A percentile compares a stretch with the other conserved stretches of the same genome.
phyloP scores from a whole-genome alignment of 2,329 filamentous ascomycete species.

The Phialocephala subalpina region DNA sequence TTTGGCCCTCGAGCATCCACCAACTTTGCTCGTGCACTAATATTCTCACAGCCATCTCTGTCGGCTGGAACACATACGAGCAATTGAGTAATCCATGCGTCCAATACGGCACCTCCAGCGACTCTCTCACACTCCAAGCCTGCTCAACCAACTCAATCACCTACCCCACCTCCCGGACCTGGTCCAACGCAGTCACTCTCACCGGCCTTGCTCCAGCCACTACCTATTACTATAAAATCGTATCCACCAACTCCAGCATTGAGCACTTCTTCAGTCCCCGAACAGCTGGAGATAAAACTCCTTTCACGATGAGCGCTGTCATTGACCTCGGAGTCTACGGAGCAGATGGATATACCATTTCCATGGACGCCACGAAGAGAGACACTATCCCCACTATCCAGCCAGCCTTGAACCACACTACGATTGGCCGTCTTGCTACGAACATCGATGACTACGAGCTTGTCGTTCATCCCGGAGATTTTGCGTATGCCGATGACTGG shows the following conservation, averaged over 20 bases:
- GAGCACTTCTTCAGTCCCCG: constrained; percentile 63
- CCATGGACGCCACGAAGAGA: constrained; percentile 53
- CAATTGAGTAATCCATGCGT: constrained; percentile 56
- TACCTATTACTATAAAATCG: constrained; percentile 68
- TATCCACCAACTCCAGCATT: constrained; percentile 61
- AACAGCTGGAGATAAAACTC: constrained; percentile 59
- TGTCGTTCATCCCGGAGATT: constrained; percentile 57
- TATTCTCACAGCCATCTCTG: constrained; percentile 52
- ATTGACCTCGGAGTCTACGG: constrained; percentile 65
- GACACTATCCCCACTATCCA: constrained; percentile 57
- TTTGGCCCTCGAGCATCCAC: not conserved
- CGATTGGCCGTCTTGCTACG: constrained; percentile 60
- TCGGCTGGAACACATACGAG: constrained; percentile 66
- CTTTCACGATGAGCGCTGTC: constrained; percentile 60
- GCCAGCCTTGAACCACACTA: constrained; percentile 64
- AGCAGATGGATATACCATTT: constrained; percentile 58
- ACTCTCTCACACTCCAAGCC: constrained; percentile 47
- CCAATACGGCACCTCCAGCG: constrained; percentile 55
- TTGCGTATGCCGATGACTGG: constrained; percentile 64
- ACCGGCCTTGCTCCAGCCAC: constrained; percentile 57
- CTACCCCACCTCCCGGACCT: constrained; percentile 62
- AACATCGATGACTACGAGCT: constrained; percentile 64
- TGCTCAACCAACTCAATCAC: constrained; percentile 58
- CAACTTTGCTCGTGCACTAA: constrained; percentile 7
- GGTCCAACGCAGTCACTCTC: constrained; percentile 57